Base-by-base conservation (phyloP, 2,329 filamentous ascomycete species). In the Didymella keratinophila region DNA sequence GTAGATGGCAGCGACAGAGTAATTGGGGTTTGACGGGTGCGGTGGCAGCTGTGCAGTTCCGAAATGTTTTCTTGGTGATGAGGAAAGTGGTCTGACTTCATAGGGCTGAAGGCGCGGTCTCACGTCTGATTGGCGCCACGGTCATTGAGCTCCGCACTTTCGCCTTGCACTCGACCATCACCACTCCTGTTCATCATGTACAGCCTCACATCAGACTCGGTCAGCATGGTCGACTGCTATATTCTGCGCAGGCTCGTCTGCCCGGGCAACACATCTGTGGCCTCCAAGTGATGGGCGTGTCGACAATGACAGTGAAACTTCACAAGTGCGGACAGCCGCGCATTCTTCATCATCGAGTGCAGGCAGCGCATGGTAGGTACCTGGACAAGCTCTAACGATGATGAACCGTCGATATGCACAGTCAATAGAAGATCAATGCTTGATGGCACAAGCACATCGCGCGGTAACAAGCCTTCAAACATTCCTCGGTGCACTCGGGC, bases 41-140 rank as follows among this genome's bases (percentile, higher is more conserved):
- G 27, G n/a, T 28, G 41, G 25, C 2, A 14, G 23, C 21, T 42
- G 20, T 52, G 46, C 45, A 62, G 59, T 61, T 52, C 56, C 44
- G 49, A 50, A 50, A 61, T 56, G 60, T 66, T 70, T 68, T 63
- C 56, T 54, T 56, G 57, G 32, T 58, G 52, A 41, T 66, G 64
- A 61, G 63, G 65, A 55, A 71, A 73, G 71, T 25, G 23, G 23
- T 25, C 23, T 25, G 23, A 25, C 23, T 74, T 56, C 52, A 25
- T 46, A 60, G 52, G 59, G 51, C 47, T 57, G 48, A 39, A 28
- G 58, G 23, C 23, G 23, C 23, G 23, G 23, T 25, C 23, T 7
- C 23, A 25, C 4, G 23, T 25, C 23, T 45, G 60, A 67, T 69
- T 44, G 58, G 52, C 20, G 36, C 18, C n/a, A 16, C 36, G 3